Evolutionary conservation across 1,284 basidiomycete genomes (phyloP).

Genomic region (Anthracocystis walkeri): DNA sequence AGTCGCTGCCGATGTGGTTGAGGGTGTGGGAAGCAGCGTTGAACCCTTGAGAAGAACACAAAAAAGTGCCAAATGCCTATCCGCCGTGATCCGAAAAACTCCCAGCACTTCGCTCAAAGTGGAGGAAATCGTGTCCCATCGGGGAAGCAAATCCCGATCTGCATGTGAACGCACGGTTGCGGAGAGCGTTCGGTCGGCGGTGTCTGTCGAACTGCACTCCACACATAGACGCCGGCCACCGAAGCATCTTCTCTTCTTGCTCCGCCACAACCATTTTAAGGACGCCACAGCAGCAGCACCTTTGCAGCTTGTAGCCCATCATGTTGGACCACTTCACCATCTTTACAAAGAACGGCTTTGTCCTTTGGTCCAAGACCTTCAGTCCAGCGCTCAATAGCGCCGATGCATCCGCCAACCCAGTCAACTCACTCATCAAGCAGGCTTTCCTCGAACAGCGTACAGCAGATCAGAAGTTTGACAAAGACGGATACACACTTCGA

Average conservation of each 20-base stretch:
- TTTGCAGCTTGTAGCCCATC: slow-evolving; percentile 1
- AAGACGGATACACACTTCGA: slow-evolving; percentile 63
- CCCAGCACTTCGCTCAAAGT: neutral
- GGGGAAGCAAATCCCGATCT: neutral
- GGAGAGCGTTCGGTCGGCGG: slow-evolving; percentile 28
- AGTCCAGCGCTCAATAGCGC: slow-evolving; percentile 42
- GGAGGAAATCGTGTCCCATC: slow-evolving; percentile 3
- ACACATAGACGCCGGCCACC: slow-evolving; percentile 9
- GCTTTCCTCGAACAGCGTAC: slow-evolving; percentile 66
- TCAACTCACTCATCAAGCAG: slow-evolving; percentile 63
- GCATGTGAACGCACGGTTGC: neutral
- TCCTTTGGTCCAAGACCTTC: slow-evolving; percentile 66
- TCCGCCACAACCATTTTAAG: slow-evolving; percentile 3
- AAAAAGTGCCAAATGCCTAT: neutral
- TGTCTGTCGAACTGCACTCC: slow-evolving; percentile 18
- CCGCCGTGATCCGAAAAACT: slow-evolving; percentile 7
- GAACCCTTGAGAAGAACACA: slow-evolving; percentile 11
- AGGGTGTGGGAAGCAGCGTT: neutral
- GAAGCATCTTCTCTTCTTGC: slow-evolving; percentile 3
- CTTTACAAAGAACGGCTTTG: slow-evolving; percentile 60
- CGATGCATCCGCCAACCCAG: slow-evolving; percentile 42
- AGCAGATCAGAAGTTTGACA: slow-evolving; percentile 58
- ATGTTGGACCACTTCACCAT: slow-evolving; percentile 65
- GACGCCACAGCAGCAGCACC: slow-evolving; percentile 12
- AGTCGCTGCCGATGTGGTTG: neutral